These are phyloP conservation scores for Gastrolobium bilobum DNA, from an alignment of 306 rosid genomes.

Conservation along the genomic window DNA sequence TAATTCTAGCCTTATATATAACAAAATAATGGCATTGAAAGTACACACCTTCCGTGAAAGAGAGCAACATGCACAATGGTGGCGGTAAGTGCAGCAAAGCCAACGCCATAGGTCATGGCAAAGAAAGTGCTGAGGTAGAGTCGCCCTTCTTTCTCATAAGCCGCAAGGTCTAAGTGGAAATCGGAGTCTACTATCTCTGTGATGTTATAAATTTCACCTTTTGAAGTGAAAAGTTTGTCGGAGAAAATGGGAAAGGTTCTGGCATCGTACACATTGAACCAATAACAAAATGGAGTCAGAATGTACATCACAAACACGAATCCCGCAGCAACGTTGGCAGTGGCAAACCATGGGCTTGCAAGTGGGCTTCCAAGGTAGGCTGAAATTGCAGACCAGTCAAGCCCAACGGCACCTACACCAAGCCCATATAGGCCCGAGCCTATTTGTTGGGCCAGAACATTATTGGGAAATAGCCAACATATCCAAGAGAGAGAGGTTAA, in stretches of 20 bases:
- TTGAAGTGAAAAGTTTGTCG: slow-evolving; percentile 56
- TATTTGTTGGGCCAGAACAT: slow-evolving; percentile 80
- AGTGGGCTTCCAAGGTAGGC: slow-evolving; percentile 95
- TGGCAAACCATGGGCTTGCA: slow-evolving; percentile 98
- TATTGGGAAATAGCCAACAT: slow-evolving; percentile 84
- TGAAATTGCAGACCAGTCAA: slow-evolving; percentile 91
- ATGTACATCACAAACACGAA: slow-evolving; percentile 74
- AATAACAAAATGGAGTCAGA: slow-evolving; percentile 73
- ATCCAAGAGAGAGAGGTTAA: slow-evolving; percentile 83
- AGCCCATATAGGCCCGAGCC: slow-evolving; percentile 89
- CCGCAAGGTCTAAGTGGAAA: slow-evolving; percentile 71
- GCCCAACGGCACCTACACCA: slow-evolving; percentile 73
- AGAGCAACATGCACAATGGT: slow-evolving; percentile 87
- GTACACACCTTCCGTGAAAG: slow-evolving; percentile 81
- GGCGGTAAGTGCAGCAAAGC: slow-evolving; percentile 88
- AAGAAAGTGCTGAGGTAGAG: slow-evolving; percentile 74
- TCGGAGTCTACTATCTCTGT: slow-evolving; percentile 72
- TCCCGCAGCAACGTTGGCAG: slow-evolving; percentile 89
- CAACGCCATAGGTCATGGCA: slow-evolving; percentile 83
- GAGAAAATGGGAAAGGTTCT: slow-evolving; percentile 85
- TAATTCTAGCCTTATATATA: no score
- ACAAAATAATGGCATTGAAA: not conserved
- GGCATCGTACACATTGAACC: slow-evolving; percentile 77
- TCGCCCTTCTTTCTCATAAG: slow-evolving; percentile 69
- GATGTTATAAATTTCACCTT: slow-evolving; percentile 70